Percentiles rank a stretch among this genome's conserved stretches.
Evolutionary conservation across 371 early-diverging fungal genomes (phyloP).

Genomic region (Lichtheimia hyalospora): DNA sequence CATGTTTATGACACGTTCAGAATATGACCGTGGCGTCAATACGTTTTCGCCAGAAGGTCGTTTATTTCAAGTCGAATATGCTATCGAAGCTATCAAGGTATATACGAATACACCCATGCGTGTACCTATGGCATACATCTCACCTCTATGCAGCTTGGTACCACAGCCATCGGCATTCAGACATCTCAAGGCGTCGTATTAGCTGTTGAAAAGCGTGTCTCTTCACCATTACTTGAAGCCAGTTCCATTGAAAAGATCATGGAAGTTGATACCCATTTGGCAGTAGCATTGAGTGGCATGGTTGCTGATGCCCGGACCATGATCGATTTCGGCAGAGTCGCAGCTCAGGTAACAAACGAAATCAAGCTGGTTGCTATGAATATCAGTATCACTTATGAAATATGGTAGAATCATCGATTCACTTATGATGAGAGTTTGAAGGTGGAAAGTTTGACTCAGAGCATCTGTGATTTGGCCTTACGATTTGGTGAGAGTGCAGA

Average conservation of each 20-base stretch:
- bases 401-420: constrained; percentile 87
- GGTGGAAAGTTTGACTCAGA: constrained; percentile 95
- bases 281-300: constrained; percentile 97
- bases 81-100: constrained; percentile 98
- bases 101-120: neutral
- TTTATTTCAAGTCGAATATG: constrained; percentile 99
- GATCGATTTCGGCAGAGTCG: constrained; percentile 96
- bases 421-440: constrained; percentile 94
- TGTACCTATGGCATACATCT: neutral
- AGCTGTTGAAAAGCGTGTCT: constrained; percentile 96
- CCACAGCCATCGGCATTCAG: constrained; percentile 97
- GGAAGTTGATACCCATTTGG: constrained; percentile 94
- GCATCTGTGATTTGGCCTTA: constrained; percentile 96
- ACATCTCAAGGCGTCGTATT: constrained; percentile 92
- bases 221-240: constrained; percentile 89
- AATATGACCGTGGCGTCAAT: constrained; percentile 98
- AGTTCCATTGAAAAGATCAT: constrained; percentile 96
- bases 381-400: neutral
- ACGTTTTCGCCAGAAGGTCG: constrained; percentile 99
- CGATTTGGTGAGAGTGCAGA: constrained; percentile 97
- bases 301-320: constrained; percentile 96
- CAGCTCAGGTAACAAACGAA: constrained; percentile 76
- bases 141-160: constrained; percentile 73
- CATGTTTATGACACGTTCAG: constrained; percentile 82
- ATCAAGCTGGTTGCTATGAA: neutral